phyloP scores from a whole-genome alignment of 2,329 filamentous ascomycete species.

The Exophiala lecanii-corni region DNA sequence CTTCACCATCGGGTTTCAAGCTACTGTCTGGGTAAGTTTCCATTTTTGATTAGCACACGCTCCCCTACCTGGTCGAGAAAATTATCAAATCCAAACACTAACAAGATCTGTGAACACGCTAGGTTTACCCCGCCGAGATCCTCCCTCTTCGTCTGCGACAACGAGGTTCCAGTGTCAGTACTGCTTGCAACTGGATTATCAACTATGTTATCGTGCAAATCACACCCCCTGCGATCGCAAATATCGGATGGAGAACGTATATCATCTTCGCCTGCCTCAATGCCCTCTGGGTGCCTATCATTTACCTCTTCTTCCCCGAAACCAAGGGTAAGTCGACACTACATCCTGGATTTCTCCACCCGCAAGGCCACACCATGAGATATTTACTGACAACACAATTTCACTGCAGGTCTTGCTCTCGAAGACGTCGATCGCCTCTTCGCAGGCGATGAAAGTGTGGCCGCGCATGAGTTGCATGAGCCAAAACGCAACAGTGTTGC shows the following conservation, averaged over 20 bases:
- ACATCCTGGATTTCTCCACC: no score
- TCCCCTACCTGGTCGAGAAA: no score
- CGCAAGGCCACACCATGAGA: background rate
- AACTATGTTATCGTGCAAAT: slow-evolving; percentile 37
- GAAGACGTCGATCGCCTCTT: slow-evolving; percentile 12
- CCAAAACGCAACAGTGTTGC: background rate
- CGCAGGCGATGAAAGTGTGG: slow-evolving; percentile 29
- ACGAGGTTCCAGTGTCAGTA: slow-evolving; percentile 31
- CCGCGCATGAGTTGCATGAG: slow-evolving; percentile 1
- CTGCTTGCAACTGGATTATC: slow-evolving; percentile 35
- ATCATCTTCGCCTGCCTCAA: slow-evolving; percentile 43
- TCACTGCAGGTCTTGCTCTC: slow-evolving; percentile 1
- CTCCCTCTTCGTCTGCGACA: slow-evolving; percentile 31
- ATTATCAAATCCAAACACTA: no score
- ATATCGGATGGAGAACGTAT: slow-evolving; percentile 45
- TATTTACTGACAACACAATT: background rate
- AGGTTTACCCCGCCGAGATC: slow-evolving; percentile 32
- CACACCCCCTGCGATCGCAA: slow-evolving; percentile 34
- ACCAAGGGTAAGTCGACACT: slow-evolving; percentile 5
- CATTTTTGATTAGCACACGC: no score
- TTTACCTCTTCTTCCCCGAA: slow-evolving; percentile 32
- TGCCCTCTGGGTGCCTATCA: slow-evolving; percentile 30
- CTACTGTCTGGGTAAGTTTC: slow-evolving; percentile 33
- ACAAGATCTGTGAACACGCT: no score
- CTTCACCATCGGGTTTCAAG: slow-evolving; percentile 39